Base-by-base conservation (phyloP, 345 rosid species). In the Durio zibethinus region DNA sequence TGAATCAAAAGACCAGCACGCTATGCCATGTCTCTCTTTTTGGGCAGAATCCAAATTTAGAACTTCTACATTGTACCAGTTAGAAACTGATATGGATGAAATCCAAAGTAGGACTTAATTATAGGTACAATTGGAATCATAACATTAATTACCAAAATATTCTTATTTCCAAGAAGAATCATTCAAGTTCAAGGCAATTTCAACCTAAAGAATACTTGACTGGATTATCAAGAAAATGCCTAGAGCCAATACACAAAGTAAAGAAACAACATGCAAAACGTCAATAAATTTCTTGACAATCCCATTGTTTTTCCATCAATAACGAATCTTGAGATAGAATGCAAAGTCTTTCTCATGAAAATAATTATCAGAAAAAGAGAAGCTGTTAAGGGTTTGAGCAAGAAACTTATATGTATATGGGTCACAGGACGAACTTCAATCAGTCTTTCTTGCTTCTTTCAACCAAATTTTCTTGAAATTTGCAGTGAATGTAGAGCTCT, bases 21-120 rank as follows among this genome's bases (percentile, higher is more conserved):
- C 61, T 80, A 79, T 15, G 84, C 89, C 92, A 85, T 87, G 66
- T 4, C 7, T 40, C 9, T 38, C 25, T 70, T 11, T 56, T 14
- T 33, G 47, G 4, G 56, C 36, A 35, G 75, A 25, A n/a, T 63
- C 62, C 12, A 47, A 52, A 6, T 52, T 20, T 10, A 5, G 20
- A 18, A 20, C 57, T 52, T 10, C 23, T 20, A 6, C 20, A 52
- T 20, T 52, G 9, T 20, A 52, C 57, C 5, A 1, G 23, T 52
- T 20, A 20, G 10, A 52, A 52, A 20, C 57, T 52, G 57, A 52
- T 18, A 52, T 7, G 20, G 20, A 52, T 6, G 57, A 52, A 50
- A 50, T 52, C 57, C 1, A 52, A 5, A 48, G 53, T 1, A 48
- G 2, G 21, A 52, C n/a, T n/a, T 36, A 36, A 4, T 5, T 2